These are phyloP conservation scores for Diplosphaera chodatii DNA, from an alignment of 139 green algal genomes.

Conservation along the genomic window DNA sequence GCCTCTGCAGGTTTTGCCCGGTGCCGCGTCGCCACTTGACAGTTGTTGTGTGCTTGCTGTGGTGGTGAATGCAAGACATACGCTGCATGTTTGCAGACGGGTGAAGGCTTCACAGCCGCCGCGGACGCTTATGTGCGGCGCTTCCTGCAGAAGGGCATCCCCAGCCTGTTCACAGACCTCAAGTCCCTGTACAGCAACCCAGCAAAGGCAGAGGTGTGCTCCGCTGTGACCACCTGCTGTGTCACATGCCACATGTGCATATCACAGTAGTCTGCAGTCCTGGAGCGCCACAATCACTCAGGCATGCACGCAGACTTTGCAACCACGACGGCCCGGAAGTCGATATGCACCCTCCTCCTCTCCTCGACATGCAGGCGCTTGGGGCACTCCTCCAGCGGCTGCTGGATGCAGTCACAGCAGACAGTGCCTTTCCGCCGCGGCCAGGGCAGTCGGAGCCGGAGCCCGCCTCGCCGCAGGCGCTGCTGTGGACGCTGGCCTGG, in stretches of 20 bases:
- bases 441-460: background rate
- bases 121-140: slow-evolving; percentile 61
- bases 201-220: background rate
- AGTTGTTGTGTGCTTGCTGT: too few relatives aligned
- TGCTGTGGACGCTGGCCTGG: slow-evolving; percentile 72
- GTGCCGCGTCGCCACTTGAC: too few relatives aligned
- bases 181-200: slow-evolving; percentile 69
- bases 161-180: slow-evolving; percentile 91
- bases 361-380: slow-evolving; percentile 2
- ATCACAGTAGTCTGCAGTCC: too few relatives aligned
- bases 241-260: too few relatives aligned
- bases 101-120: slow-evolving; percentile 58
- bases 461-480: slow-evolving; percentile 19
- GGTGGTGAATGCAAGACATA: too few relatives aligned
- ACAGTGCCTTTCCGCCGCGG: slow-evolving; percentile 12
- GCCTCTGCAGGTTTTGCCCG: too few relatives aligned
- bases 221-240: background rate
- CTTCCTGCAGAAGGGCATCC: slow-evolving; percentile 79
- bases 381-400: slow-evolving; percentile 30
- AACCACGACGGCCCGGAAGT: too few relatives aligned
- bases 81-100: slow-evolving; percentile 27
- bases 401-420: slow-evolving; percentile 10
- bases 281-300: too few relatives aligned
- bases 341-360: too few relatives aligned
- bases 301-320: too few relatives aligned